These are phyloP conservation scores for Pseudogymnoascus sp. DNA, from an alignment of 2,329 filamentous ascomycete species.

Conservation along the genomic window DNA sequence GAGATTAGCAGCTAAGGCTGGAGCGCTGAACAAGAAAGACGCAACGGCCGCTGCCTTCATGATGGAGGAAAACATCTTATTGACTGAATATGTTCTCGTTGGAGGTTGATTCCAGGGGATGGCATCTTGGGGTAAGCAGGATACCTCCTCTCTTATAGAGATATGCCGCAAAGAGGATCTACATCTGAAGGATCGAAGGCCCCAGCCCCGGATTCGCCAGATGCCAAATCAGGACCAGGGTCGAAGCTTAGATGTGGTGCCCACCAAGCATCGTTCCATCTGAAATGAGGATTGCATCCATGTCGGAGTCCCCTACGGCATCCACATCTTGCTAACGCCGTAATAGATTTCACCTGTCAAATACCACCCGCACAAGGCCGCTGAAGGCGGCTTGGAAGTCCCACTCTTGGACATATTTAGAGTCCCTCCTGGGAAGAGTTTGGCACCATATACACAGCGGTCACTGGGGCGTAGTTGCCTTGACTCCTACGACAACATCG, in stretches of 20 bases:
- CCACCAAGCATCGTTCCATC: background rate
- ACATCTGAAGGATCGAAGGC: background rate
- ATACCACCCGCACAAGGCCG: background rate
- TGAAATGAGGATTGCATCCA: conserved; percentile 1
- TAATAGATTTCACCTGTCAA: background rate
- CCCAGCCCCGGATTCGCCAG: background rate
- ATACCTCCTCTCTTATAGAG: background rate
- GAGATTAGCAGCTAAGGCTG: background rate
- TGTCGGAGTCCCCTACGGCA: background rate
- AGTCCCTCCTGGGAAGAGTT: background rate
- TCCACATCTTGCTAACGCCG: background rate
- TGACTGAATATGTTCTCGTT: background rate
- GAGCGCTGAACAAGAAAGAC: background rate
- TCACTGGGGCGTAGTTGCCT: background rate
- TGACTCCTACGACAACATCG: background rate
- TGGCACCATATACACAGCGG: background rate
- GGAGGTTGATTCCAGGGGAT: background rate
- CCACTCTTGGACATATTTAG: background rate
- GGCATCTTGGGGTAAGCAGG: background rate
- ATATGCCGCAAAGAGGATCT: background rate
- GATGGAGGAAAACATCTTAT: conserved; percentile 1
- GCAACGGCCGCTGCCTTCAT: background rate
- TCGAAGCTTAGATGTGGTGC: background rate
- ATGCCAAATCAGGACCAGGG: background rate
- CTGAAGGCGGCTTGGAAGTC: background rate